phyloP scores from a whole-genome alignment of 257 asterid genomes.

The Plantago major region DNA sequence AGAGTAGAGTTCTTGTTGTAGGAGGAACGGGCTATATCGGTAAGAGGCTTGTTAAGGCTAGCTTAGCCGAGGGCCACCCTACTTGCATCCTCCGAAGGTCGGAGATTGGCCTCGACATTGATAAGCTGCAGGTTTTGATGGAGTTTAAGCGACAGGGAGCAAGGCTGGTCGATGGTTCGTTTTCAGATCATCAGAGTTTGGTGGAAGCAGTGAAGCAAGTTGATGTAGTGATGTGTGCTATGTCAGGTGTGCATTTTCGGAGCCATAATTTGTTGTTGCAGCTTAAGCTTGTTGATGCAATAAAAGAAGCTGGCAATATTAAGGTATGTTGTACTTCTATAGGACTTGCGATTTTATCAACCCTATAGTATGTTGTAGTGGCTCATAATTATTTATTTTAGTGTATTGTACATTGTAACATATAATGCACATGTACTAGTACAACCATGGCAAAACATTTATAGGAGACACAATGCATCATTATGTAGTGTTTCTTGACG shows the following conservation, averaged over 20 bases:
- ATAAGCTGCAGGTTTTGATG: conserved; percentile 52
- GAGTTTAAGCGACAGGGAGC: conserved; percentile 72
- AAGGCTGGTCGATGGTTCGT: conserved; percentile 55
- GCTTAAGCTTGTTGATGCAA: conserved; percentile 73
- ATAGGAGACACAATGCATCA: too few species aligned
- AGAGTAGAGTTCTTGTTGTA: conserved; percentile 67
- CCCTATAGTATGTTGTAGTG: too few species aligned
- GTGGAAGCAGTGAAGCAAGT: conserved; percentile 74
- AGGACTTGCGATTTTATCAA: too few species aligned
- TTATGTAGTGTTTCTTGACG: too few species aligned
- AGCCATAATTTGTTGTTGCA: conserved; percentile 65
- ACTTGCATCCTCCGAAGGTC: conserved; percentile 61
- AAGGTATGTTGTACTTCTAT: conserved; percentile 36
- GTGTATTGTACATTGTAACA: too few species aligned
- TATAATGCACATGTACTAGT: too few species aligned
- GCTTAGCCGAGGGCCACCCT: conserved; percentile 65
- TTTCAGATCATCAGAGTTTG: conserved; percentile 61
- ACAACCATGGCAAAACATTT: too few species aligned
- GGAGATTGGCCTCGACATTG: conserved; percentile 72
- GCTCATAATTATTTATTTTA: too few species aligned
- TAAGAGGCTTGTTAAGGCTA: conserved; percentile 60
- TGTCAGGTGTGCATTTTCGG: conserved; percentile 81
- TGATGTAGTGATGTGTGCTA: conserved; percentile 76
- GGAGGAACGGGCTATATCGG: conserved; percentile 89
- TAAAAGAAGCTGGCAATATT: conserved; percentile 79